A percentile compares a stretch with the other conserved stretches of the same genome.
Evolutionary conservation across 1,284 basidiomycete species (phyloP).

Genomic region (Mrakiaceae sp.): DNA sequence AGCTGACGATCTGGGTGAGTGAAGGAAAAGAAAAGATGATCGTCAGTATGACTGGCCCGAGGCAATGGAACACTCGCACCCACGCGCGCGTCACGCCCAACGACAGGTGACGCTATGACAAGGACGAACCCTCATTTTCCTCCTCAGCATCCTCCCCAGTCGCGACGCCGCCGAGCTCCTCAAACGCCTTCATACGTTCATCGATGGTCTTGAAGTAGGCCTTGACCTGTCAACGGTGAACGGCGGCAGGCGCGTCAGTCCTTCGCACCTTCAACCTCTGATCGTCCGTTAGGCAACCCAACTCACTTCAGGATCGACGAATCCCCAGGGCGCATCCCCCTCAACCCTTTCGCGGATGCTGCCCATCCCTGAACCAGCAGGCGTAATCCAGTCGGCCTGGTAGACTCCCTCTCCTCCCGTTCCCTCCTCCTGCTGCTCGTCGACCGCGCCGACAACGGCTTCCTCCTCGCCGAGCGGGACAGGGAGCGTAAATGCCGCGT

Average conservation of each 20-base stretch:
- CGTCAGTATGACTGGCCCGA: not conserved
- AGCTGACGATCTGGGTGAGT: constrained; percentile 53
- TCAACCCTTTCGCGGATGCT: constrained; percentile 31
- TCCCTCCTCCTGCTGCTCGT: not conserved
- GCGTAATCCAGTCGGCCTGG: constrained; percentile 16
- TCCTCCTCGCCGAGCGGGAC: constrained; percentile 23
- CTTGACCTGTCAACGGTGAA: constrained; percentile 43
- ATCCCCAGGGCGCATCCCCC: constrained; percentile 71
- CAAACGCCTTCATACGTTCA: constrained; percentile 73
- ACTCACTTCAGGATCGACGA: constrained; percentile 56
- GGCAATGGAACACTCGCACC: no score
- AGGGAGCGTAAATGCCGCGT: constrained; percentile 28
- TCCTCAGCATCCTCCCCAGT: constrained; percentile 35
- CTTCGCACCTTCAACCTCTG: no score
- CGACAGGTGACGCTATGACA: no score
- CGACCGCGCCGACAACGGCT: not conserved
- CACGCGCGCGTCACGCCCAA: no score
- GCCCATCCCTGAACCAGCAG: constrained; percentile 10
- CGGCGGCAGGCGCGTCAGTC: no score
- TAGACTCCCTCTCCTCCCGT: constrained; percentile 4
- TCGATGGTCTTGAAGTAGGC: constrained; percentile 83
- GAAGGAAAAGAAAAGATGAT: constrained; percentile 12
- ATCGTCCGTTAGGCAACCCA: no score
- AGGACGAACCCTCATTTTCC: constrained; percentile 54
- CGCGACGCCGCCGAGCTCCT: constrained; percentile 38